A percentile compares a stretch with the other conserved stretches of the same genome.
These are phyloP conservation scores for Phytophthora citrophthora DNA, from an alignment of 352 stramenopile genomes.

Conservation along the genomic window DNA sequence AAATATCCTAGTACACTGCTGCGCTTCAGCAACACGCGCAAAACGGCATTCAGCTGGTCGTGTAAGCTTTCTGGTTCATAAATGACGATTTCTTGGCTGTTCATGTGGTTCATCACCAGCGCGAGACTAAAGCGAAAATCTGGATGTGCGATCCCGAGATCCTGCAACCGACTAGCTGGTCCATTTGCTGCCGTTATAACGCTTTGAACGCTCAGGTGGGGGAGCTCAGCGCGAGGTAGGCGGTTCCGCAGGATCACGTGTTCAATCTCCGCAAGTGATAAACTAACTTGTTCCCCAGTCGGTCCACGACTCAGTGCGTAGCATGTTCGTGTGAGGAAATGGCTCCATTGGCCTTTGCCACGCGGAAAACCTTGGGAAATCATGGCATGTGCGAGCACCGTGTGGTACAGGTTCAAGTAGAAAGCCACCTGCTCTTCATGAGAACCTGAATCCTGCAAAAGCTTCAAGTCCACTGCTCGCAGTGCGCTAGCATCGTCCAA, in stretches of 20 bases:
- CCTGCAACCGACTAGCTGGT: conserved; percentile 28
- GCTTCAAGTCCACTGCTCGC: conserved; percentile 57
- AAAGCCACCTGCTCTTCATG: conserved; percentile 79
- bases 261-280: conserved; percentile 85
- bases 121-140: conserved; percentile 85
- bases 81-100: conserved; percentile 18
- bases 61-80: conserved; percentile 56
- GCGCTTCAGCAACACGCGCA: conserved; percentile 36
- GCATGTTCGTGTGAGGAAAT: conserved; percentile 65
- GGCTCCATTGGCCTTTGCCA: conserved; percentile 59
- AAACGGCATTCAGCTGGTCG: conserved; percentile 74
- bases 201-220: conserved; percentile 43
- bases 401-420: conserved; percentile 85
- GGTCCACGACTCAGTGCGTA: conserved; percentile 57
- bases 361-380: conserved; percentile 70
- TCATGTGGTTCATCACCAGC: conserved; percentile 62
- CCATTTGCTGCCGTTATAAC: conserved; percentile 24
- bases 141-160: conserved; percentile 59
- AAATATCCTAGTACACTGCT: conserved; percentile 32
- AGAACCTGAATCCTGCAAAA: conserved; percentile 40
- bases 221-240: conserved; percentile 53
- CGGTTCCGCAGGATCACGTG: conserved; percentile 71
- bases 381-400: conserved; percentile 78
- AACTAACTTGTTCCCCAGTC: conserved; percentile 38
- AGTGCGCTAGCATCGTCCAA: conserved; percentile 70